A percentile compares a stretch with the other conserved stretches of the same genome.
These are phyloP conservation scores for Podospora australis DNA, from an alignment of 495 filamentous ascomycete genomes.

Conservation along the genomic window DNA sequence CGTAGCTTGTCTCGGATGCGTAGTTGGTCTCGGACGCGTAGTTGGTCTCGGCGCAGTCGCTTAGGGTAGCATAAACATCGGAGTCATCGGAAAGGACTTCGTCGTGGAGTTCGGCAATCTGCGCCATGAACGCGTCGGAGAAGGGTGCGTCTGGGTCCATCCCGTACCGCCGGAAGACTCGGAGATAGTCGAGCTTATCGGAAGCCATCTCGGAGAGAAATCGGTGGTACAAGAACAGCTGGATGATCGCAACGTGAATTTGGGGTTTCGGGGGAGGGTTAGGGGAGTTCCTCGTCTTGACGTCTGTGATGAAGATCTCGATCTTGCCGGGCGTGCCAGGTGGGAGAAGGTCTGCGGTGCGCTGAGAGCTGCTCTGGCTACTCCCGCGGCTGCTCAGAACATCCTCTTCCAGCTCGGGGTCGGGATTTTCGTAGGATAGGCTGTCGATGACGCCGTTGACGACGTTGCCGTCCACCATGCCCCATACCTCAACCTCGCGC, in stretches of 20 bases:
- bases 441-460: conserved; percentile 90
- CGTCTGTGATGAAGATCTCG: conserved; percentile 72
- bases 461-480: conserved; percentile 69
- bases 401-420: conserved; percentile 57
- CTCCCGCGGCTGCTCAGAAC: conserved; percentile 26
- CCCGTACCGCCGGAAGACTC: conserved; percentile 61
- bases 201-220: conserved; percentile 70
- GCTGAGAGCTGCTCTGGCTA: conserved; percentile 10
- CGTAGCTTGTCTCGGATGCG: neutral
- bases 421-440: conserved; percentile 70
- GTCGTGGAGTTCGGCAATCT: conserved; percentile 65
- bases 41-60: too few relatives aligned
- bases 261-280: conserved; percentile 58
- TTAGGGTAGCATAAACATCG: too few relatives aligned
- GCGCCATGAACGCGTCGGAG: conserved; percentile 71
- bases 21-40: conserved; percentile 2
- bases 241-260: conserved; percentile 72
- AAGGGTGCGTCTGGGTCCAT: conserved; percentile 60
- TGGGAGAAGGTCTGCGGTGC: conserved; percentile 10
- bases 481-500: conserved; percentile 91
- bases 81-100: too few relatives aligned
- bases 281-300: conserved; percentile 69
- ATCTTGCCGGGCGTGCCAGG: conserved; percentile 66
- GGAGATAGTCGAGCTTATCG: conserved; percentile 58
- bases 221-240: conserved; percentile 88